Evolutionary conservation across 306 rosid genomes (phyloP).

Genomic region (Rubus idaeus): DNA sequence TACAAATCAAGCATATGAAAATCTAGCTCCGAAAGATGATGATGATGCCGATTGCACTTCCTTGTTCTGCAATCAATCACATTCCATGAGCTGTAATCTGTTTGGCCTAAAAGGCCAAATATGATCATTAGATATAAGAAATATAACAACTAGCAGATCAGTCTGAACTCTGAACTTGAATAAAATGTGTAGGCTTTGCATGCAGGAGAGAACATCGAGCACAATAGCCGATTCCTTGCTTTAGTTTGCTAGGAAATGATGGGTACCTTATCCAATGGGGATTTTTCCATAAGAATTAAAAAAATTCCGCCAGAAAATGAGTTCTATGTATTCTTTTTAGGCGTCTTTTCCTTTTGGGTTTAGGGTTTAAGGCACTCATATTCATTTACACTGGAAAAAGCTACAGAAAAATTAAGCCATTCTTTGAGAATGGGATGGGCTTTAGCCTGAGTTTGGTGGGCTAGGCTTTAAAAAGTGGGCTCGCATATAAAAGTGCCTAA

Average conservation of each 20-base stretch:
- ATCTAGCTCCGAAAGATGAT: background rate
- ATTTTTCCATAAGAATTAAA: background rate
- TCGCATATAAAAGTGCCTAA: background rate
- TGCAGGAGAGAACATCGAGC: background rate
- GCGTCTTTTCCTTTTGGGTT: background rate
- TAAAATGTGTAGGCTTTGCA: background rate
- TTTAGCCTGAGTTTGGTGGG: background rate
- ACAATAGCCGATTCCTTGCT: background rate
- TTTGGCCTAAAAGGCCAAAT: background rate
- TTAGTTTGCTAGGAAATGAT: background rate
- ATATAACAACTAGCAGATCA: background rate
- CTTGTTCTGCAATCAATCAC: background rate
- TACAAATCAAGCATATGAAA: background rate
- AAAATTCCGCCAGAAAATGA: background rate
- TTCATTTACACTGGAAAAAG: background rate
- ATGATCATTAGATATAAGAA: too few species aligned
- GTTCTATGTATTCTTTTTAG: background rate
- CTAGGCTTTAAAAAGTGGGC: background rate
- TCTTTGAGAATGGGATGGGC: background rate
- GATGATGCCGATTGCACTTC: background rate
- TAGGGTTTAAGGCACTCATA: background rate
- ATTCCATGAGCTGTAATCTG: slow-evolving; percentile 2
- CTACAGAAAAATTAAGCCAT: background rate
- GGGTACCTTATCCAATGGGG: background rate
- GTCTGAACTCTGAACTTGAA: background rate